Conservation (phyloP, 441 rosid genomes). For the Viola pubescens region DNA sequence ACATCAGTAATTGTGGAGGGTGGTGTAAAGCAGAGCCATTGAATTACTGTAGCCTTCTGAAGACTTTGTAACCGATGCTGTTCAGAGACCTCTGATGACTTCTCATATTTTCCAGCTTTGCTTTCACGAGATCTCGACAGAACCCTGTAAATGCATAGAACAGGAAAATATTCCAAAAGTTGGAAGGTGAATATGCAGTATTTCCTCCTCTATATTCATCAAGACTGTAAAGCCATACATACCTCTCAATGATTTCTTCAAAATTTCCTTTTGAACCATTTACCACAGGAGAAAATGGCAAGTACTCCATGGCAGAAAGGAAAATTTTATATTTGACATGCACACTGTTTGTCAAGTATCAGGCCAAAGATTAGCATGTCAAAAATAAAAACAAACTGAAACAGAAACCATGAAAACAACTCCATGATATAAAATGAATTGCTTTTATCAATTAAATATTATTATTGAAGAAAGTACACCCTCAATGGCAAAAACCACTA, state of each 20-base stretch:
- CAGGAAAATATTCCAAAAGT: conserved; percentile 17
- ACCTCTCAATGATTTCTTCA: conserved; percentile 97
- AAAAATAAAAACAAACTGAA: not conserved
- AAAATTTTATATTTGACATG: conserved; percentile 90
- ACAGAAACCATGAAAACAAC: too few species aligned
- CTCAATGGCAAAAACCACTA: not conserved
- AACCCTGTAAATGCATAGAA: conserved; percentile 46
- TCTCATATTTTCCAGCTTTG: conserved; percentile 66
- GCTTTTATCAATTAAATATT: not conserved
- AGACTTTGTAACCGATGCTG: conserved; percentile 93
- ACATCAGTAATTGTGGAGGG: conserved; percentile 75
- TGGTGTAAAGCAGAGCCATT: conserved; percentile 98
- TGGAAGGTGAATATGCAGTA: conserved; percentile 4
- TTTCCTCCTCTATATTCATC: conserved; percentile 6
- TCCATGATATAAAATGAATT: not conserved
- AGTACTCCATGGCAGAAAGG: conserved; percentile 87
- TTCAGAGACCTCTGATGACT: conserved; percentile 77
- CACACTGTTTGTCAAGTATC: conserved; percentile 35
- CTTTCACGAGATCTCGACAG: conserved; percentile 87
- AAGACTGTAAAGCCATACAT: conserved; percentile 18
- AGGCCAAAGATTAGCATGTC: conserved; percentile 12
- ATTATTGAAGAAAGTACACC: not conserved
- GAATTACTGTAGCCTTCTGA: conserved; percentile 88
- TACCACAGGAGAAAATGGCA: conserved; percentile 60
- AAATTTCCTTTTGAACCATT: conserved; percentile 81